Conservation (phyloP, 352 stramenopile genomes). For the Pythium rishiriense region DNA sequence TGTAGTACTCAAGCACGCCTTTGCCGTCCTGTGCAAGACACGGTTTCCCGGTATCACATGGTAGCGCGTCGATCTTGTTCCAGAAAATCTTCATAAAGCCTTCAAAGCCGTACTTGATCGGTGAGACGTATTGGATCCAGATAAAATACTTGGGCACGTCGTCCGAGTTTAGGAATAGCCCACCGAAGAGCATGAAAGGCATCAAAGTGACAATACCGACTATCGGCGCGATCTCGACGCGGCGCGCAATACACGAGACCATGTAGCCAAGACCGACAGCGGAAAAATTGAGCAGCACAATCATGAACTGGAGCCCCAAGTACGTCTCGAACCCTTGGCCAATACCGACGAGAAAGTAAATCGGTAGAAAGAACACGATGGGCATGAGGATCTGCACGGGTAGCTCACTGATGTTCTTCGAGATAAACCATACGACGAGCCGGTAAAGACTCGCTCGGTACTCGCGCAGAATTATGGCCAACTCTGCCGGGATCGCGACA, state of each 20-base stretch:
- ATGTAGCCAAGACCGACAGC: slow-evolving; percentile 39
- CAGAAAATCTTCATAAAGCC: slow-evolving; percentile 36
- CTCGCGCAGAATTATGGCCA: slow-evolving; percentile 40
- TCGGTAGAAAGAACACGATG: slow-evolving; percentile 9
- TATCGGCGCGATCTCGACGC: slow-evolving; percentile 35
- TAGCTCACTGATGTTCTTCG: slow-evolving; percentile 25
- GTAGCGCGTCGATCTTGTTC: slow-evolving; percentile 23
- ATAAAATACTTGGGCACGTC: slow-evolving; percentile 39
- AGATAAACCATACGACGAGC: slow-evolving; percentile 39
- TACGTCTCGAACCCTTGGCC: slow-evolving; percentile 23
- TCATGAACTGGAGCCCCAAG: not conserved
- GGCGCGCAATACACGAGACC: slow-evolving; percentile 36
- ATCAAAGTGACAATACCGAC: slow-evolving; percentile 37
- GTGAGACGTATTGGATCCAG: slow-evolving; percentile 41
- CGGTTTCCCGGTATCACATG: slow-evolving; percentile 24
- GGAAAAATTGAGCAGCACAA: slow-evolving; percentile 24
- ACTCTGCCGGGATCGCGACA: slow-evolving; percentile 25
- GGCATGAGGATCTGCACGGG: slow-evolving; percentile 13
- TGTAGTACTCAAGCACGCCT: slow-evolving; percentile 49
- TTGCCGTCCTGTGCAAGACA: slow-evolving; percentile 40
- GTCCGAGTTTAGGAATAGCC: slow-evolving; percentile 43
- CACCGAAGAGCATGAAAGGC: slow-evolving; percentile 41
- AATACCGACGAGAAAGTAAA: slow-evolving; percentile 25
- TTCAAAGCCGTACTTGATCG: slow-evolving; percentile 43
- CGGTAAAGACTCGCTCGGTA: slow-evolving; percentile 42